Conservation (phyloP, 306 rosid species). For the Casuarina cunninghamiana region DNA sequence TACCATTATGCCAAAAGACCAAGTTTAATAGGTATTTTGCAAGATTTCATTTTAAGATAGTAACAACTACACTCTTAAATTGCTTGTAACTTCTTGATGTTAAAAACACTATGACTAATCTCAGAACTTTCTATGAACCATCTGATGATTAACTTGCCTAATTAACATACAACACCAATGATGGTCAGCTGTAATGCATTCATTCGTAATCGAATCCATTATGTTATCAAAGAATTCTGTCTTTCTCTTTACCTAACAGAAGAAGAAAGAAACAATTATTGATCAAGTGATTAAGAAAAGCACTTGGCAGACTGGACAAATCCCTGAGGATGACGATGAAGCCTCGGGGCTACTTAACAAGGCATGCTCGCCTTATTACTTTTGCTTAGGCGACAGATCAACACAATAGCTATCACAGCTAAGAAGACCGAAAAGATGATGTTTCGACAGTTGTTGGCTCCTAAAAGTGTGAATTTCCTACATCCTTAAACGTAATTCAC, state of each 20-base stretch:
- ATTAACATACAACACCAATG: no score
- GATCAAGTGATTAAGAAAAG: neutral
- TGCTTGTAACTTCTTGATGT: neutral
- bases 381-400: neutral
- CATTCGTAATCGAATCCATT: neutral
- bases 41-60: no score
- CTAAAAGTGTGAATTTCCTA: constrained; percentile 15
- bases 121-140: neutral
- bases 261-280: neutral
- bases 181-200: no score
- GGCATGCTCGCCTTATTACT: neutral
- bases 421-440: neutral
- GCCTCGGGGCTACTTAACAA: neutral
- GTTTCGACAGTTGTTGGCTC: neutral
- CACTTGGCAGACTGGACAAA: neutral
- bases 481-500: neutral
- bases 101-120: no score
- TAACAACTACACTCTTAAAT: neutral
- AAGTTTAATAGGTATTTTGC: no score
- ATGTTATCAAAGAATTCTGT: neutral
- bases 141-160: neutral
- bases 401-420: neutral
- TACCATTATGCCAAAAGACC: no score
- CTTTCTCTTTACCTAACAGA: neutral
- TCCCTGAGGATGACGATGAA: neutral